Evolutionary conservation across 345 rosid species (phyloP).

Genomic region (Nasturtium officinale): DNA sequence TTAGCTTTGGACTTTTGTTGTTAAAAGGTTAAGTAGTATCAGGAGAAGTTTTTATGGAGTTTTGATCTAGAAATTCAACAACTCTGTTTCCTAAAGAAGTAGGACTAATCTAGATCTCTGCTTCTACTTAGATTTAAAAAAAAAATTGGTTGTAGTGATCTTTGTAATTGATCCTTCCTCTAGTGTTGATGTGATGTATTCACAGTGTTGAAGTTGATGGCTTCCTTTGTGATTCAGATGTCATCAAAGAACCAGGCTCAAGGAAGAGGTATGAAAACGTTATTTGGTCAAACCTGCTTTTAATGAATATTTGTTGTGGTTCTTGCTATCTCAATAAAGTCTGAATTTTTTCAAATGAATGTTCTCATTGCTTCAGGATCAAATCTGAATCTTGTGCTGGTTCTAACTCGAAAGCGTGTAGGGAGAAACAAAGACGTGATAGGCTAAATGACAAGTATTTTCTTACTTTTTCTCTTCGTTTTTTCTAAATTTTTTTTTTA

Average conservation of each 20-base stretch:
- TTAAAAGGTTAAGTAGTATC: constrained; percentile 3
- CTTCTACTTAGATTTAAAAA: no score
- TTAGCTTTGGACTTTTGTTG: constrained; percentile 10
- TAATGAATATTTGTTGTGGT: not conserved
- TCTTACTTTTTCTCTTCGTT: constrained; percentile 17
- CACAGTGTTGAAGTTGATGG: constrained; percentile 71
- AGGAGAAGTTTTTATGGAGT: not conserved
- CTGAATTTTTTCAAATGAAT: not conserved
- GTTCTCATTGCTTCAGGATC: constrained; percentile 41
- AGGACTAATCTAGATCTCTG: not conserved
- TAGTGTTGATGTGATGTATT: constrained; percentile 31
- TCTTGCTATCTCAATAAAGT: not conserved
- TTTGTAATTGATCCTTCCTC: constrained; percentile 3
- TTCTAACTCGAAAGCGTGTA: constrained; percentile 87
- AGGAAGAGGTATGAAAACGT: constrained; percentile 63
- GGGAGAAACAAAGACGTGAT: constrained; percentile 97
- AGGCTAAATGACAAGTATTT: constrained; percentile 87
- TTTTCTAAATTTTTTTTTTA: constrained; percentile 3
- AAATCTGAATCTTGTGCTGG: constrained; percentile 56
- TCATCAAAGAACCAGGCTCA: constrained; percentile 66
- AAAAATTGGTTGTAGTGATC: not conserved
- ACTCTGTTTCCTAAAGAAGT: constrained; percentile 2
- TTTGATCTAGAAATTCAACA: not conserved
- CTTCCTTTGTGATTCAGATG: constrained; percentile 69
- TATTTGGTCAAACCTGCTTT: not conserved